phyloP scores from a whole-genome alignment of 139 green algal species.

The Chlamydomonas schloesseri region DNA sequence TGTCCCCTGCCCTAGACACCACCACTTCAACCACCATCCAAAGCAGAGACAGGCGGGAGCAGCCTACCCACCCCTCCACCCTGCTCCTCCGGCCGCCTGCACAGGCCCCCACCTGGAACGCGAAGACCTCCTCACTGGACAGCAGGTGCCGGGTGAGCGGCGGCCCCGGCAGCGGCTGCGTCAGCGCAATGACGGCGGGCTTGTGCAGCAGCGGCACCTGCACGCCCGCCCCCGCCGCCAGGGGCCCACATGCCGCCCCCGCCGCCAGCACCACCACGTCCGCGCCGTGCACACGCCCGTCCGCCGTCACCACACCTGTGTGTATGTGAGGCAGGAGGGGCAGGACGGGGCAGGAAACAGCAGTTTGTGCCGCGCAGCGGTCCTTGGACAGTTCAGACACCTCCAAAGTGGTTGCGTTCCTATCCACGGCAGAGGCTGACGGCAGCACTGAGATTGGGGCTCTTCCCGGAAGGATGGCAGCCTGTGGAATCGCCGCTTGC shows the following conservation, averaged over 20 bases:
- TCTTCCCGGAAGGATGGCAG: too few species aligned
- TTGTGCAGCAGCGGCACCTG: constrained; percentile 30
- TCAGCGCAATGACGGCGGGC: constrained; percentile 4
- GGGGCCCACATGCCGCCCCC: neutral
- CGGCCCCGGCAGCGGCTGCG: neutral
- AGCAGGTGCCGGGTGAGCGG: neutral
- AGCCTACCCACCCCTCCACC: too few species aligned
- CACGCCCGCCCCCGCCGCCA: neutral
- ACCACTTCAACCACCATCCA: too few species aligned
- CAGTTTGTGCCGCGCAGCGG: too few species aligned
- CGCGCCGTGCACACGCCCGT: neutral
- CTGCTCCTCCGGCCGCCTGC: too few species aligned
- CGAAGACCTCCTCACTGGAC: neutral
- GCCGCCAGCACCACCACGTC: constrained; percentile 43
- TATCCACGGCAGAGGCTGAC: too few species aligned
- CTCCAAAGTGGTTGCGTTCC: too few species aligned
- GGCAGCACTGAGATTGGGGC: too few species aligned
- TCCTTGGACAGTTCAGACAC: too few species aligned
- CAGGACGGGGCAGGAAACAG: neutral
- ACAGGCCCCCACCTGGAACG: neutral
- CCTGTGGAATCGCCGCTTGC: too few species aligned
- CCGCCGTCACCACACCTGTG: constrained; percentile 22
- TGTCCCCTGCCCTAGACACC: too few species aligned
- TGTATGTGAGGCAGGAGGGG: neutral
- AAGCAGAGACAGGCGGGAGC: too few species aligned